Percentiles rank a stretch among this genome's conserved stretches.
Conservation (phyloP, 768 basidiomycete species). For the Tephrocybe sp. region DNA sequence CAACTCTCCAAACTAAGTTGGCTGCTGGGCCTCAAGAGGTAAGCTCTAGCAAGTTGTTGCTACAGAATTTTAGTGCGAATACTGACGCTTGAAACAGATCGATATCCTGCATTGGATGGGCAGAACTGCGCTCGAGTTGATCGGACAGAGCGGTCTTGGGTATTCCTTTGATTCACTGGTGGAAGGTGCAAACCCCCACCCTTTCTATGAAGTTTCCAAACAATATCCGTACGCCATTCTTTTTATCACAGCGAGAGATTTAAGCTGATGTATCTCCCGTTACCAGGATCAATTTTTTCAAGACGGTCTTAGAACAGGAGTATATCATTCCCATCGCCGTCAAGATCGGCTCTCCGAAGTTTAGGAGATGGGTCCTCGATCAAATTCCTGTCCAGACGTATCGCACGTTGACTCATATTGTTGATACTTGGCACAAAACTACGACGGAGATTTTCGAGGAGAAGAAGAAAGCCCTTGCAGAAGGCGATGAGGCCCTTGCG, state of each 20-base stretch:
- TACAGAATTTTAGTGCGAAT: background rate
- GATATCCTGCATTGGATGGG: conserved; percentile 34
- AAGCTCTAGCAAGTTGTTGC: background rate
- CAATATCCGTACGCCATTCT: conserved; percentile 26
- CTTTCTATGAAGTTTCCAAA: conserved; percentile 31
- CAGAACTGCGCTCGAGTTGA: conserved; percentile 44
- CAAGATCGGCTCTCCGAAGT: conserved; percentile 6
- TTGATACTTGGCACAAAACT: conserved; percentile 7
- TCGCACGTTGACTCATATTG: background rate
- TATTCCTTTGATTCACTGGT: conserved; percentile 39
- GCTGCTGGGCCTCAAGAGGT: conserved; percentile 31
- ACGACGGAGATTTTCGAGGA: conserved; percentile 4
- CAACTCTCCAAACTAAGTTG: conserved; percentile 21
- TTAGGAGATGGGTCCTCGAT: conserved; percentile 11
- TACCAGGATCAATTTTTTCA: background rate
- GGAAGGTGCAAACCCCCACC: conserved; percentile 27
- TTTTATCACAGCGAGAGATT: background rate
- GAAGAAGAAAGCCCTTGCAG: conserved; percentile 8
- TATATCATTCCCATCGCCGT: conserved; percentile 4
- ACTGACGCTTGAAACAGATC: conserved; percentile 21
- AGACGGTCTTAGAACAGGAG: background rate
- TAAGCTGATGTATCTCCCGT: background rate
- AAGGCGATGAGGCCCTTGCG: conserved; percentile 4
- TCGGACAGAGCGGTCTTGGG: conserved; percentile 47
- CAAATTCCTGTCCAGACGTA: conserved; percentile 2